A percentile compares a stretch with the other conserved stretches of the same genome.
Conservation (phyloP, 1,139 yeast species). For the Candida labiduridarum region DNA sequence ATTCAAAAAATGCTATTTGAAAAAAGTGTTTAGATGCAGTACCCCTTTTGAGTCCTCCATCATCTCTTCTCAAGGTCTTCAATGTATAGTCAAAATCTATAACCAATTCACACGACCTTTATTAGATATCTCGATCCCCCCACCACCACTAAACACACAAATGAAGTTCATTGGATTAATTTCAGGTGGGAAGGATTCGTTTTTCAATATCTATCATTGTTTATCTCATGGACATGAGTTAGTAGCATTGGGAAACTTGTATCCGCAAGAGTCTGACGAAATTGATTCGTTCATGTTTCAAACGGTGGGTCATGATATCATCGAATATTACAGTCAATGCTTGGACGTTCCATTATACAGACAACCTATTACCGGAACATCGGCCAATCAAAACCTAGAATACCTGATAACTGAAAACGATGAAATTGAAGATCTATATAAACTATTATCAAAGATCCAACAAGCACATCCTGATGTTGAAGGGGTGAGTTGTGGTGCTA, state of each 20-base stretch:
- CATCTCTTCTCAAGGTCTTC: not conserved
- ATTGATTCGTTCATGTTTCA: conserved; percentile 96
- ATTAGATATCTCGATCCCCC: not conserved
- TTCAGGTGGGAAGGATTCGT: conserved; percentile 96
- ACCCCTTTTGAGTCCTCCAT: not conserved
- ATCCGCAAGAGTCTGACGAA: conserved; percentile 67
- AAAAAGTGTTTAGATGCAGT: conserved; percentile 3
- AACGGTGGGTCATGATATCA: conserved; percentile 92
- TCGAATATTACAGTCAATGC: conserved; percentile 67
- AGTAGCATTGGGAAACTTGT: conserved; percentile 79
- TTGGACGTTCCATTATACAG: conserved; percentile 80
- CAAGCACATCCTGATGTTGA: conserved; percentile 67
- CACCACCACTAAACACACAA: not conserved
- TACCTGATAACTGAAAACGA: conserved; percentile 67
- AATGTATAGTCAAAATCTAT: not conserved
- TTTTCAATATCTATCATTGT: conserved; percentile 86
- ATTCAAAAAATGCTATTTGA: not conserved
- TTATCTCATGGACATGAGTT: conserved; percentile 80
- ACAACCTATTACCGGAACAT: conserved; percentile 60
- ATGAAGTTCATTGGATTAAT: conserved; percentile 93
- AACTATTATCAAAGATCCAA: conserved; percentile 50
- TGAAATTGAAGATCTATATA: conserved; percentile 81
- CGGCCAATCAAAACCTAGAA: conserved; percentile 66
- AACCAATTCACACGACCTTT: conserved; percentile 2
- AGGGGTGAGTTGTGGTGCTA: conserved; percentile 95